Percentiles rank a stretch among this genome's conserved stretches.
phyloP scores from a whole-genome alignment of 306 rosid genomes.

The Dryas alaskensis region DNA sequence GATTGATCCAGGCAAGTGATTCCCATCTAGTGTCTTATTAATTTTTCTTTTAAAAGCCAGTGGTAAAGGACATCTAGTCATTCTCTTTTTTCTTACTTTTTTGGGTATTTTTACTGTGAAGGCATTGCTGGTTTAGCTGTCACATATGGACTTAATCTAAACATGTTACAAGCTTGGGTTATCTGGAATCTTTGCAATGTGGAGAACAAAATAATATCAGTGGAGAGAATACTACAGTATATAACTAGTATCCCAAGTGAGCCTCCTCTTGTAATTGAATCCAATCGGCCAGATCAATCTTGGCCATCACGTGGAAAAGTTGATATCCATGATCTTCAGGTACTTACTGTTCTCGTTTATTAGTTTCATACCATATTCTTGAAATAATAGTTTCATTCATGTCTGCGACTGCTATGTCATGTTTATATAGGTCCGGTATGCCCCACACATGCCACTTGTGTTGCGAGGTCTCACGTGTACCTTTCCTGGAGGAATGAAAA shows the following conservation, averaged over 20 bases:
- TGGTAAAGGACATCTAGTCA: neutral
- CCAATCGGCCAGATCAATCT: constrained; percentile 48
- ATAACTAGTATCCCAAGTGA: constrained; percentile 61
- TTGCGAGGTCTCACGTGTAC: constrained; percentile 72
- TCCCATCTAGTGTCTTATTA: neutral
- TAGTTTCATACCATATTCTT: too few relatives aligned
- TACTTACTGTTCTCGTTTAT: constrained; percentile 15
- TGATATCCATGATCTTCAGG: constrained; percentile 70
- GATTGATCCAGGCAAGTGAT: constrained; percentile 53
- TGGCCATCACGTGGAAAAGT: constrained; percentile 81
- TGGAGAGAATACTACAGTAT: constrained; percentile 80
- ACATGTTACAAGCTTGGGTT: constrained; percentile 40
- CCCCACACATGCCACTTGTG: constrained; percentile 85
- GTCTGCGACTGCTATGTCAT: neutral
- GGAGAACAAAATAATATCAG: constrained; percentile 86
- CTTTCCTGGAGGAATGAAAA: constrained; percentile 67
- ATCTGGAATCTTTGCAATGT: constrained; percentile 53
- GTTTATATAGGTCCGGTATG: constrained; percentile 70
- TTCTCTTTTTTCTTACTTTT: neutral
- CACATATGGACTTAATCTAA: constrained; percentile 75
- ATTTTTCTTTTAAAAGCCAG: neutral
- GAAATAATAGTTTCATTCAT: neutral
- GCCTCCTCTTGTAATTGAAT: constrained; percentile 65
- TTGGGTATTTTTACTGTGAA: constrained; percentile 20
- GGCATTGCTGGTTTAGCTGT: constrained; percentile 86